Evolutionary conservation across 768 basidiomycete genomes (phyloP).

Genomic region (Xerocomellus intermedius): DNA sequence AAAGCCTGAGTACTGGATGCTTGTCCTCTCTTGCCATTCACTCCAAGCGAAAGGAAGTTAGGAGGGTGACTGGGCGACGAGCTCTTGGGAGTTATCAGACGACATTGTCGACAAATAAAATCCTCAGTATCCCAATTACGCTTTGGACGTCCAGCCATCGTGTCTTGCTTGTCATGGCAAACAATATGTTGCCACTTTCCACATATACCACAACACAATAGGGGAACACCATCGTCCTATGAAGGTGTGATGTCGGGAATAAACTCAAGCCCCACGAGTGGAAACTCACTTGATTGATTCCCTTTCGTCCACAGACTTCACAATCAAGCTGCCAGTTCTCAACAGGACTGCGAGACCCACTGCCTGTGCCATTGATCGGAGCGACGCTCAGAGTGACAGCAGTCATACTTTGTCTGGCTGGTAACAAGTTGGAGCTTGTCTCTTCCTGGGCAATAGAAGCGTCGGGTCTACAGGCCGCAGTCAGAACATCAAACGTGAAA

Average conservation of each 20-base stretch:
- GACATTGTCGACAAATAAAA: slow-evolving; percentile 71
- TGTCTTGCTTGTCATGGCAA: slow-evolving; percentile 78
- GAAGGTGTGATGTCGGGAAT: slow-evolving; percentile 8
- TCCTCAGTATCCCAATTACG: slow-evolving; percentile 88
- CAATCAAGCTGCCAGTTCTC: slow-evolving; percentile 88
- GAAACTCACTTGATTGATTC: slow-evolving; percentile 66
- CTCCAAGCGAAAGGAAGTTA: slow-evolving; percentile 4
- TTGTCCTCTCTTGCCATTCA: slow-evolving; percentile 9
- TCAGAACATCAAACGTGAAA: slow-evolving; percentile 15
- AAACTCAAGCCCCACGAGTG: neutral
- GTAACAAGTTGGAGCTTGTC: neutral
- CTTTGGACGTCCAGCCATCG: slow-evolving; percentile 55
- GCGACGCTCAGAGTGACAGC: neutral
- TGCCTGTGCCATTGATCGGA: slow-evolving; percentile 31
- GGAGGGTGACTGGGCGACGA: slow-evolving; percentile 8
- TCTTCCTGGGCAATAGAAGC: neutral
- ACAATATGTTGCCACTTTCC: slow-evolving; percentile 86
- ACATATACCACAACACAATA: slow-evolving; percentile 82
- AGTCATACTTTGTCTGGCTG: slow-evolving; percentile 7
- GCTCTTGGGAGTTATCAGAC: slow-evolving; percentile 10
- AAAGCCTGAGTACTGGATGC: slow-evolving; percentile 10
- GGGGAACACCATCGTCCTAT: slow-evolving; percentile 76
- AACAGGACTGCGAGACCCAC: slow-evolving; percentile 51
- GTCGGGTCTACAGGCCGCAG: slow-evolving; percentile 10
- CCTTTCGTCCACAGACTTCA: slow-evolving; percentile 74